Base-by-base conservation (phyloP, 177 flowering plant genomes). In the Vitis hybrid region DNA sequence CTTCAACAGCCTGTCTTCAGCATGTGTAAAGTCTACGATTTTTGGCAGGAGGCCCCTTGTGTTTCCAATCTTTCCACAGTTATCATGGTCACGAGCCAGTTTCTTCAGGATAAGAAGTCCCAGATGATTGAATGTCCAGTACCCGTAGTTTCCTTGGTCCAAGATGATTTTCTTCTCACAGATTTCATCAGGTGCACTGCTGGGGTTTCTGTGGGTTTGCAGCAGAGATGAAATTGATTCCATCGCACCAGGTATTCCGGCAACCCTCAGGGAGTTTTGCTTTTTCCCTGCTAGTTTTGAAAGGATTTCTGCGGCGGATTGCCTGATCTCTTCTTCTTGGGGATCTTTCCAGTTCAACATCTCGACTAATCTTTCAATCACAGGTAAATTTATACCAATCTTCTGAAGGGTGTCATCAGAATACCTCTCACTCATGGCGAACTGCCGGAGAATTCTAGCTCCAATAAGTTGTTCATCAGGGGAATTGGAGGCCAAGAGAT, bases 211-310 rank as follows among this genome's bases (percentile, higher is more conserved):
- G 72, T 70, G 71, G 18, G 76, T 73, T 63, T 91, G 79, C 9
- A 93, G 89, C 61, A 95, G 74, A 4, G 93, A 90, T 20, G 99
- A 90, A 54, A 95, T 93, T 46, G 98, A 91, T 62, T 95, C 97
- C 90, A 95, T 83, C 1, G 98, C 93, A 10, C 99, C 98, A 1
- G 98, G 88, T 55, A 95, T 88, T 27, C 97, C 98, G 9, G 98
- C 92, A 50, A 93, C 91, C 5, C 96, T 83, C 2, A 91, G 84
- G 1, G 94, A 82, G 62, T 95, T 91, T 70, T 91, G 99, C 74
- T 87, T 91, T 76, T 91, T 90, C 2, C 94, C 90, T 2, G 96
- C 90, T 9, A 95, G 79, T 70, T 82, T 80, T 18, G 91, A 84
- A 67, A 95, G 53, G 1, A 93, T 88, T 50, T 83, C 87, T 18